Evolutionary conservation across 148 eudicot genomes (phyloP).

Genomic region (Rhododendron kiyosumense): DNA sequence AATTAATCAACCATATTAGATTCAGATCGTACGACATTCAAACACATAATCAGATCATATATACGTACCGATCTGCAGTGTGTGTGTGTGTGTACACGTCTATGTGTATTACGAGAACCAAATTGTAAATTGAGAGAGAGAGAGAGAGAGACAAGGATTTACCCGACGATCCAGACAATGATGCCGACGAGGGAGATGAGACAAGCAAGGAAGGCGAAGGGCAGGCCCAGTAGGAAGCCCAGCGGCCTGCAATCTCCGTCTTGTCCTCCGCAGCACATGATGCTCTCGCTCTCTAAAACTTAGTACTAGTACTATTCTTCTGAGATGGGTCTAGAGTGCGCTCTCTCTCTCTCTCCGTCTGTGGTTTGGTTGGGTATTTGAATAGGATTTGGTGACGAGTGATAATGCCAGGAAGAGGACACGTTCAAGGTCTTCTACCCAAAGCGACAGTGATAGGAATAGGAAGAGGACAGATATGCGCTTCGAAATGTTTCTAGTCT

Average conservation of each 20-base stretch:
- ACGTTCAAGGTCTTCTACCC: not conserved
- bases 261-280: constrained; percentile 31
- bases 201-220: constrained; percentile 46
- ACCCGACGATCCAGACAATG: constrained; percentile 59
- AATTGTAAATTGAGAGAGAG: not conserved
- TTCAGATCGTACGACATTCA: not conserved
- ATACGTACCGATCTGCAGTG: not conserved
- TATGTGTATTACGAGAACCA: not conserved
- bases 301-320: too few relatives aligned
- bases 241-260: constrained; percentile 48
- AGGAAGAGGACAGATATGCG: not conserved
- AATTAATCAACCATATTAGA: not conserved
- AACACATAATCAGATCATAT: not conserved
- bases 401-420: not conserved
- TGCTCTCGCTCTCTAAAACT: not conserved
- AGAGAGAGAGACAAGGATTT: not conserved
- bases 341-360: not conserved
- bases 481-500: not conserved
- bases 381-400: not conserved
- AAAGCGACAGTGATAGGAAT: not conserved
- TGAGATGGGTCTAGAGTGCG: not conserved
- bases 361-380: not conserved
- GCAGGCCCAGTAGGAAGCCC: constrained; percentile 48
- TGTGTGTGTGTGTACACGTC: not conserved
- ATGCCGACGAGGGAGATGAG: constrained; percentile 48